phyloP scores from a whole-genome alignment of 768 basidiomycete species.

The Calocybe gangraenosa region DNA sequence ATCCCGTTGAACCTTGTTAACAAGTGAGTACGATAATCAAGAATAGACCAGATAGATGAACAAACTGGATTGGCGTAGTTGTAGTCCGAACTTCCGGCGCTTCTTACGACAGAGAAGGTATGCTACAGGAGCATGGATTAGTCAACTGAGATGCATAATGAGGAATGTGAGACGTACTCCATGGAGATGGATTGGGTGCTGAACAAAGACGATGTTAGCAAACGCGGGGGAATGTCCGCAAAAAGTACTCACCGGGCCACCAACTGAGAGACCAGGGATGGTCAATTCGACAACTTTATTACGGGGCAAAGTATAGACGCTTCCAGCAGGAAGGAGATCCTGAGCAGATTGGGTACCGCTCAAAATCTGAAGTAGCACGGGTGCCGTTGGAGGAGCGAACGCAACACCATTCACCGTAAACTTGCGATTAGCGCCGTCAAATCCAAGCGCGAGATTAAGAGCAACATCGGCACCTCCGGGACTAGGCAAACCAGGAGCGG shows the following conservation, averaged over 20 bases:
- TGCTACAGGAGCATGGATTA: conserved; percentile 22
- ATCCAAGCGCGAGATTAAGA: conserved; percentile 17
- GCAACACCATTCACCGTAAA: conserved; percentile 28
- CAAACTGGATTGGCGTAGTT: conserved; percentile 43
- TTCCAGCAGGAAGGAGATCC: conserved; percentile 42
- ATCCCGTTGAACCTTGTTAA: conserved; percentile 14
- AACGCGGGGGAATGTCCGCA: conserved; percentile 2
- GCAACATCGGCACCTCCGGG: conserved; percentile 21
- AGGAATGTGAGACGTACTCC: conserved; percentile 14
- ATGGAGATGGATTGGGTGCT: conserved; percentile 26
- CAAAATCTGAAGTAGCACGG: conserved; percentile 56
- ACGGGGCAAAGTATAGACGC: conserved; percentile 40
- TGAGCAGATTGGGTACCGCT: conserved; percentile 45
- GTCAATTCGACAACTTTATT: conserved; percentile 41
- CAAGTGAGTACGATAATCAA: background rate
- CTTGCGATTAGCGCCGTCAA: conserved; percentile 7
- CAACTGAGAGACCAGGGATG: conserved; percentile 30
- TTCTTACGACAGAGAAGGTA: conserved; percentile 33
- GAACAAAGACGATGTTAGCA: background rate
- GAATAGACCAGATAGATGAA: background rate
- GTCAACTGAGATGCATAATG: no score
- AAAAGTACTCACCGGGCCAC: conserved; percentile 25
- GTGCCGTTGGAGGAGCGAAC: conserved; percentile 37
- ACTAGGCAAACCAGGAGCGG: conserved; percentile 11
- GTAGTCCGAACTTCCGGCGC: conserved; percentile 25